Evolutionary conservation across 495 filamentous ascomycete genomes (phyloP).

Genomic region (Cladorrhinum samala): DNA sequence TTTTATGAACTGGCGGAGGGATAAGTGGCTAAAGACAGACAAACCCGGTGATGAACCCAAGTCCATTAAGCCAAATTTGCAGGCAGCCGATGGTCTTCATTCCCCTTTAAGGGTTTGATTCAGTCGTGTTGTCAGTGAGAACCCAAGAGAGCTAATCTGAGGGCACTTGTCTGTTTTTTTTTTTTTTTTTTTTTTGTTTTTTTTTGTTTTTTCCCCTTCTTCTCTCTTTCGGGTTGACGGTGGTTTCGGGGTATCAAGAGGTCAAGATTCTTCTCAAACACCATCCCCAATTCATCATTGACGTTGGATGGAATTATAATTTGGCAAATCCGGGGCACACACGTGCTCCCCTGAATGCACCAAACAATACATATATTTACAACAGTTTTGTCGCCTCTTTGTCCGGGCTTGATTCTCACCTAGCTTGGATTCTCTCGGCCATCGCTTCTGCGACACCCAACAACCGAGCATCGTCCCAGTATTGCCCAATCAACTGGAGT

Average conservation of each 20-base stretch:
- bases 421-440: constrained; percentile 17
- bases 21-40: neutral
- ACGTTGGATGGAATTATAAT: too few relatives aligned
- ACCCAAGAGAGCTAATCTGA: constrained; percentile 60
- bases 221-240: too few relatives aligned
- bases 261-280: too few relatives aligned
- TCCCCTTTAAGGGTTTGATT: constrained; percentile 3
- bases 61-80: constrained; percentile 62
- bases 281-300: too few relatives aligned
- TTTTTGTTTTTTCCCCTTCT: neutral
- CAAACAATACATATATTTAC: neutral
- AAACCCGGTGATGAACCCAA: constrained; percentile 50
- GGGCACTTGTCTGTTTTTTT: constrained; percentile 25
- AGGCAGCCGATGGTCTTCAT: constrained; percentile 40
- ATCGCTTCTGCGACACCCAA: constrained; percentile 50
- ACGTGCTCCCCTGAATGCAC: too few relatives aligned
- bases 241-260: too few relatives aligned
- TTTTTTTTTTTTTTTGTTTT: constrained; percentile 1
- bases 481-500: constrained; percentile 87
- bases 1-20: neutral
- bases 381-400: too few relatives aligned
- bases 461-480: constrained; percentile 71
- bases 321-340: too few relatives aligned
- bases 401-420: too few relatives aligned
- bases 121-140: constrained; percentile 49